Conservation (phyloP, 352 stramenopile species). For the Elongisporangium senticosum region DNA sequence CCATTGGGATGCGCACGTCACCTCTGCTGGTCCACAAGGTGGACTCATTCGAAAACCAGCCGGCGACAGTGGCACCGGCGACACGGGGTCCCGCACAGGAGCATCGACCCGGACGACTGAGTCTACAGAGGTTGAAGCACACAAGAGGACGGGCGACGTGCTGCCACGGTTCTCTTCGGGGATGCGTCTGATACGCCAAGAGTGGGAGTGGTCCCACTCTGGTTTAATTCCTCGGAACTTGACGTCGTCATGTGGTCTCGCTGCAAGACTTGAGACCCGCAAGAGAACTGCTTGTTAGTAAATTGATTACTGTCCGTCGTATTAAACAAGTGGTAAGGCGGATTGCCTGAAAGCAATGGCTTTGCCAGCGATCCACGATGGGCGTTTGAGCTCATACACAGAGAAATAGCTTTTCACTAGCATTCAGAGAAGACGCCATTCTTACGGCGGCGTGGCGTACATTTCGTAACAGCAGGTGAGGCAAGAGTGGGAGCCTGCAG, state of each 20-base stretch:
- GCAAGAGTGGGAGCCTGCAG: not conserved
- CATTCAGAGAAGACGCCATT: not conserved
- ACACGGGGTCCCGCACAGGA: not conserved
- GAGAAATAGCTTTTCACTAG: no score
- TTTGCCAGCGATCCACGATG: no score
- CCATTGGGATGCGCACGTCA: not conserved
- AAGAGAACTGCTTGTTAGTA: no score
- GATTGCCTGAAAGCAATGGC: no score
- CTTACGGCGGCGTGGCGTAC: not conserved
- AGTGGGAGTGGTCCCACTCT: not conserved
- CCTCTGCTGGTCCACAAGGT: not conserved
- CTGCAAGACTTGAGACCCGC: no score
- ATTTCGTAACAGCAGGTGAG: no score
- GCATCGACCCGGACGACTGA: not conserved
- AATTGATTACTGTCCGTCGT: no score
- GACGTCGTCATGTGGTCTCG: not conserved
- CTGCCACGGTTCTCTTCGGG: not conserved
- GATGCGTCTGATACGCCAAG: not conserved
- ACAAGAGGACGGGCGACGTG: not conserved
- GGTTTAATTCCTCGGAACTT: not conserved
- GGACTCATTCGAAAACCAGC: not conserved
- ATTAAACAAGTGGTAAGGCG: no score
- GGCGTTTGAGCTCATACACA: no score
- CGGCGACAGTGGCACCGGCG: not conserved
- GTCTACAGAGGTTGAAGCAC: not conserved